These are phyloP conservation scores for Pythium rishiriense DNA, from an alignment of 352 stramenopile genomes.

Conservation along the genomic window DNA sequence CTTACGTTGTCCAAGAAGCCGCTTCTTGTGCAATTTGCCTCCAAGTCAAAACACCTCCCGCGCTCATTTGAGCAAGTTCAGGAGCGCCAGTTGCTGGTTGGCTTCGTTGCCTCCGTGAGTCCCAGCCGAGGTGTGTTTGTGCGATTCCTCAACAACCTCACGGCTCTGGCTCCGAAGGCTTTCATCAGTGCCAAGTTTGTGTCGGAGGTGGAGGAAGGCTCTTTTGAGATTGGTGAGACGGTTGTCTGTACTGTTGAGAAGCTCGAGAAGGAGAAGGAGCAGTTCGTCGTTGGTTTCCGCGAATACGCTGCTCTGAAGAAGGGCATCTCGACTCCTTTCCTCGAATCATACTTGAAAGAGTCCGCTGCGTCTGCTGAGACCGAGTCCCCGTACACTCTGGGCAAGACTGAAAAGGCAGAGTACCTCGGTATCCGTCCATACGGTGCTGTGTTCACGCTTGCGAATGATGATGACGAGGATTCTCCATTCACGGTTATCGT, in stretches of 20 bases:
- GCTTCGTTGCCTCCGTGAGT: slow-evolving; percentile 80
- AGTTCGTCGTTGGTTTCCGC: slow-evolving; percentile 80
- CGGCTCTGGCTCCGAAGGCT: slow-evolving; percentile 75
- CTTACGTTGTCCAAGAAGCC: slow-evolving; percentile 83
- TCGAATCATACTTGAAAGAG: slow-evolving; percentile 62
- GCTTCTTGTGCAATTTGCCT: slow-evolving; percentile 60
- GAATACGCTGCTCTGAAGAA: slow-evolving; percentile 36
- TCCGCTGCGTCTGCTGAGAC: slow-evolving; percentile 10
- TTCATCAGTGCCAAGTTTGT: slow-evolving; percentile 81
- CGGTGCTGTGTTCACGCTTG: slow-evolving; percentile 80
- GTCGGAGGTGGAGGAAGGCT: slow-evolving; percentile 57
- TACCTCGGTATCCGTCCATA: slow-evolving; percentile 86
- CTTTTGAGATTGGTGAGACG: slow-evolving; percentile 88
- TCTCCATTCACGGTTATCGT: slow-evolving; percentile 73
- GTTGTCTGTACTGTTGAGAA: slow-evolving; percentile 82
- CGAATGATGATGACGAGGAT: slow-evolving; percentile 65
- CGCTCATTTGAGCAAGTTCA: slow-evolving; percentile 62
- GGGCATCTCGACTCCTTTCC: slow-evolving; percentile 34
- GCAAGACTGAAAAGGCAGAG: slow-evolving; percentile 79
- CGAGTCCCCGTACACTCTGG: slow-evolving; percentile 42
- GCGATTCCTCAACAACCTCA: slow-evolving; percentile 87
- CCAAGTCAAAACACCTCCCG: slow-evolving; percentile 38
- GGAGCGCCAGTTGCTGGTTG: slow-evolving; percentile 62
- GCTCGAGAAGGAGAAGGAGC: slow-evolving; percentile 69
- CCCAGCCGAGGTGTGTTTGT: slow-evolving; percentile 82